Conservation (phyloP, 1,139 yeast species). For the Blastobotrys elegans region DNA sequence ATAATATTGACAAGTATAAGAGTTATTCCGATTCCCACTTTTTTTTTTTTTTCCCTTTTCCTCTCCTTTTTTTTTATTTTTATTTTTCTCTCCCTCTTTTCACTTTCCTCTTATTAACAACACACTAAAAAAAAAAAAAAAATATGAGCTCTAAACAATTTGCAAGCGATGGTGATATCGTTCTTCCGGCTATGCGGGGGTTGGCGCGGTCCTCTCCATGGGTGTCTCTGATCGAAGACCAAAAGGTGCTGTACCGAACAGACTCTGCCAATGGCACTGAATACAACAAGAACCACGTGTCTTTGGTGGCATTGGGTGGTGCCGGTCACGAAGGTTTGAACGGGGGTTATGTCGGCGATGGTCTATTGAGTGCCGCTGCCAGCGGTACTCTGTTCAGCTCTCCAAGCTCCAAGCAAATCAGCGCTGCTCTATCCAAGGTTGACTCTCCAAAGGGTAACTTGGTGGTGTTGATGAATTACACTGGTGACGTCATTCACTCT, state of each 20-base stretch:
- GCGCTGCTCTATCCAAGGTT: slow-evolving; percentile 63
- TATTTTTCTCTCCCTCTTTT: background rate
- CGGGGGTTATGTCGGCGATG: slow-evolving; percentile 84
- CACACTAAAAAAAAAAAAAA: background rate
- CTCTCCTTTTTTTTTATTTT: background rate
- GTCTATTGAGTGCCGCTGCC: slow-evolving; percentile 80
- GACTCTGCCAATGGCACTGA: slow-evolving; percentile 16
- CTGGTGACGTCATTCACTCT: slow-evolving; percentile 90
- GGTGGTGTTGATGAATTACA: slow-evolving; percentile 80
- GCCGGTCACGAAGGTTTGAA: slow-evolving; percentile 95
- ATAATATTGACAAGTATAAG: no score
- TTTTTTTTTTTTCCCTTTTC: background rate
- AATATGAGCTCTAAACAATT: slow-evolving; percentile 28
- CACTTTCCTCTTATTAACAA: background rate
- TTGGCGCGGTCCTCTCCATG: slow-evolving; percentile 65
- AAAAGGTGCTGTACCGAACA: slow-evolving; percentile 54
- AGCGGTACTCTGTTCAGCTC: slow-evolving; percentile 88
- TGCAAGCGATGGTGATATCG: slow-evolving; percentile 48
- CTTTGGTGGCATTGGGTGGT: slow-evolving; percentile 87
- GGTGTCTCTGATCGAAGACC: slow-evolving; percentile 56
- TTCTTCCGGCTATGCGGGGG: slow-evolving; percentile 60
- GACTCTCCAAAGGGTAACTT: slow-evolving; percentile 57
- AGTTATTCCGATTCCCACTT: no score
- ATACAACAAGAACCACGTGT: slow-evolving; percentile 34
- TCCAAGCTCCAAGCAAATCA: slow-evolving; percentile 83